Conservation (phyloP, 768 basidiomycete genomes). For the Auricularia sp. region DNA sequence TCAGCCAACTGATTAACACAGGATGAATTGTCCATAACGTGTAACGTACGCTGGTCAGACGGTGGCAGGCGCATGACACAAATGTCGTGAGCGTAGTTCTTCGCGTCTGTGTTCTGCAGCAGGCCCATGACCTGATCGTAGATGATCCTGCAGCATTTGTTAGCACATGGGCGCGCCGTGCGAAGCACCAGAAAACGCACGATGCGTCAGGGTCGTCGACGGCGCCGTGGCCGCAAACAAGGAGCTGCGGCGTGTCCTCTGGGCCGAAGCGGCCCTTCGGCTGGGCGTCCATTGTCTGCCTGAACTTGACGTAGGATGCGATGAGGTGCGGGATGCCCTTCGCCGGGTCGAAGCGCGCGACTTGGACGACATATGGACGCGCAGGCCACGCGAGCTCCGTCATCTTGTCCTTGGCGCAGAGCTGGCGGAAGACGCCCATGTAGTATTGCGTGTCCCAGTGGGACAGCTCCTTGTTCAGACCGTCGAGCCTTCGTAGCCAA, state of each 20-base stretch:
- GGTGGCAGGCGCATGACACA: constrained; percentile 72
- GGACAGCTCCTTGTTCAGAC: constrained; percentile 59
- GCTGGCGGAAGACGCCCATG: constrained; percentile 76
- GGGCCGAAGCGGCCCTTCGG: constrained; percentile 31
- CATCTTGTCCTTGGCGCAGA: constrained; percentile 77
- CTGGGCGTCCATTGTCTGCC: constrained; percentile 41
- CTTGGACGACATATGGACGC: constrained; percentile 80
- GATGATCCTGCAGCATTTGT: constrained; percentile 47
- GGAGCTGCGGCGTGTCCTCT: constrained; percentile 59
- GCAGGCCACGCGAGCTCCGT: constrained; percentile 63
- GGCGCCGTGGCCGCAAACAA: constrained; percentile 83
- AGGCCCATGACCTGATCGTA: constrained; percentile 68
- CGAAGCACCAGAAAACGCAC: constrained; percentile 1
- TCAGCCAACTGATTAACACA: too few species aligned
- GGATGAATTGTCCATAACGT: constrained; percentile 18
- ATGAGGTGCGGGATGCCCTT: constrained; percentile 77
- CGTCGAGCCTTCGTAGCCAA: constrained; percentile 57
- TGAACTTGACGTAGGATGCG: constrained; percentile 80
- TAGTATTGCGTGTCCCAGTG: constrained; percentile 35
- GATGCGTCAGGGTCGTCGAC: constrained; percentile 91
- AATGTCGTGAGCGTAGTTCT: constrained; percentile 48
- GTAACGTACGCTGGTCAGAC: constrained; percentile 57
- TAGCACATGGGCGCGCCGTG: constrained; percentile 6
- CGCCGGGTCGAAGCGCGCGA: constrained; percentile 91
- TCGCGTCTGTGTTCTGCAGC: constrained; percentile 42